Evolutionary conservation across 768 basidiomycete genomes (phyloP).

Genomic region (Naganishia kalamii): DNA sequence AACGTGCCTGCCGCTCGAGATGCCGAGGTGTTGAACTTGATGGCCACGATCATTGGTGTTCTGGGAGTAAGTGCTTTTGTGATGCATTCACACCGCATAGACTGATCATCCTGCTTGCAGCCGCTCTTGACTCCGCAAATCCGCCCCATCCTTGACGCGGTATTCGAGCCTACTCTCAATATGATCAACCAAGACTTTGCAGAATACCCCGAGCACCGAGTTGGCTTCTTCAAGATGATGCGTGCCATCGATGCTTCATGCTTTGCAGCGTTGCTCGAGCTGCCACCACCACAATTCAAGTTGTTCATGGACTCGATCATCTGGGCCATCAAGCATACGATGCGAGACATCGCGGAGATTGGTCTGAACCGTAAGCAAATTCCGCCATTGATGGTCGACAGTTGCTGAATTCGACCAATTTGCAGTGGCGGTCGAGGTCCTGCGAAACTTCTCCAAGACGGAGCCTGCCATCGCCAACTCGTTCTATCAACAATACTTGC

Average conservation of each 20-base stretch:
- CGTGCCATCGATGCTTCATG: conserved; percentile 86
- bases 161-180: conserved; percentile 90
- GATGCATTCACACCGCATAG: background rate
- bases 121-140: conserved; percentile 83
- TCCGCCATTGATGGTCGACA: background rate
- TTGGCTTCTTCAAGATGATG: conserved; percentile 92
- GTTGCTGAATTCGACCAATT: background rate
- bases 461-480: conserved; percentile 72
- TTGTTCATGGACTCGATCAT: conserved; percentile 96
- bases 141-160: conserved; percentile 87
- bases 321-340: conserved; percentile 99
- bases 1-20: conserved; percentile 91
- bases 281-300: conserved; percentile 92
- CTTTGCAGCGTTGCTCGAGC: conserved; percentile 87
- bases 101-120: conserved; percentile 48
- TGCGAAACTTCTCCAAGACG: conserved; percentile 85
- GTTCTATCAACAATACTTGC: conserved; percentile 95
- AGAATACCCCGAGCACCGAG: conserved; percentile 96
- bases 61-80: conserved; percentile 63
- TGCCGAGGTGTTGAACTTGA: conserved; percentile 93
- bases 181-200: conserved; percentile 99
- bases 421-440: conserved; percentile 80
- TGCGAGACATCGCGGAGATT: conserved; percentile 94
- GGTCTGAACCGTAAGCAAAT: conserved; percentile 47
- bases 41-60: conserved; percentile 84